Percentiles rank a stretch among this genome's conserved stretches.
Evolutionary conservation across 129 eudicot species (phyloP).

Genomic region (Saposhnikovia divaricata): DNA sequence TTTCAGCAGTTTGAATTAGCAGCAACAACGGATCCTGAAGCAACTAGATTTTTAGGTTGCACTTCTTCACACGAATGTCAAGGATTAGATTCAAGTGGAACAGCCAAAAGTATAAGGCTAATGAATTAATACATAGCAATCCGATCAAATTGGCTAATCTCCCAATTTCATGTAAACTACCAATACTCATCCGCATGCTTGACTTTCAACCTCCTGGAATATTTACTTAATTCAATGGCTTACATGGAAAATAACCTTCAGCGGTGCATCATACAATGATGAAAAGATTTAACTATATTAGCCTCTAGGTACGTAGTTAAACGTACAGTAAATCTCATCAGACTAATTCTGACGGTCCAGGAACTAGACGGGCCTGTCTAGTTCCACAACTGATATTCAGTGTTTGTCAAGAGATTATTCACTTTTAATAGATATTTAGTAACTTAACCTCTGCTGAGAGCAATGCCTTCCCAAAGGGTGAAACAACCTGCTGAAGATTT

Average conservation of each 20-base stretch:
- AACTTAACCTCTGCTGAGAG: background rate
- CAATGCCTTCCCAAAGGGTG: conserved; percentile 84
- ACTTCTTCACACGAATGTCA: background rate
- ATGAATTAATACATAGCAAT: no score
- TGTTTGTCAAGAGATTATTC: background rate
- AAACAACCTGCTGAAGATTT: conserved; percentile 74
- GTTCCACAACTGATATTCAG: background rate
- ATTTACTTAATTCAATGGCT: no score
- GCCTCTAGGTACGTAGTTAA: background rate
- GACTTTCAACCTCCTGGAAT: background rate
- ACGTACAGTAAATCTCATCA: background rate
- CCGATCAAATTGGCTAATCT: no score
- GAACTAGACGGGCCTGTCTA: background rate
- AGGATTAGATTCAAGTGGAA: no score
- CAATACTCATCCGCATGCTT: background rate
- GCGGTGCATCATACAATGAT: background rate
- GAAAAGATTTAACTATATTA: no score
- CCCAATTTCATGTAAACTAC: no score
- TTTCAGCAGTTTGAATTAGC: background rate
- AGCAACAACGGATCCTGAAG: background rate
- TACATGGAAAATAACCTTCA: background rate
- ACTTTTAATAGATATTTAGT: background rate
- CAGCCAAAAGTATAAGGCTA: no score
- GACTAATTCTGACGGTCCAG: background rate
- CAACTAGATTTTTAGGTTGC: background rate